Evolutionary conservation across 2,329 filamentous ascomycete species (phyloP).

Genomic region (Penicillium sp.): DNA sequence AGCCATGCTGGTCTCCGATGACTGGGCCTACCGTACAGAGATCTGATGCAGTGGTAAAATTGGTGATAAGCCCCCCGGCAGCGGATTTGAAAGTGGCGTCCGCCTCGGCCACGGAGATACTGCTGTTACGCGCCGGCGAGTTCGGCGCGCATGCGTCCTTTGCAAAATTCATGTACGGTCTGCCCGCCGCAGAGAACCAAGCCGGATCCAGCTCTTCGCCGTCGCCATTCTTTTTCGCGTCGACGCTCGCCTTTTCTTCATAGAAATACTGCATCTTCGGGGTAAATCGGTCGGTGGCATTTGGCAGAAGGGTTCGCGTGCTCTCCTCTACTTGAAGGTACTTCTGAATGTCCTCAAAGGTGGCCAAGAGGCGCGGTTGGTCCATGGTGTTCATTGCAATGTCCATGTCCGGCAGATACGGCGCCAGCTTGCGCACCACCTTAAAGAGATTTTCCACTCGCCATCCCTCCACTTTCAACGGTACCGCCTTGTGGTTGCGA

Average conservation of each 20-base stretch:
- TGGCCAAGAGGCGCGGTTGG: constrained; percentile 57
- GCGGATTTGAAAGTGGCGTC: constrained; percentile 48
- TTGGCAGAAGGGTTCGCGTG: constrained; percentile 40
- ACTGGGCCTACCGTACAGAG: constrained; percentile 62
- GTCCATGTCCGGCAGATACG: constrained; percentile 57
- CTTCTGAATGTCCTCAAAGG: constrained; percentile 51
- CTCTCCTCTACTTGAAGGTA: constrained; percentile 46
- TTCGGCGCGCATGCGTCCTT: constrained; percentile 53
- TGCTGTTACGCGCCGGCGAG: constrained; percentile 50
- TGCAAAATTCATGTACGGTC: constrained; percentile 56
- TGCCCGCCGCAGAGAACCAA: constrained; percentile 44
- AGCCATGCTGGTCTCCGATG: constrained; percentile 57
- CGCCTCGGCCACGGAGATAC: constrained; percentile 39
- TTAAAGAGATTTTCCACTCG: constrained; percentile 37
- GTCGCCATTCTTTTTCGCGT: background rate
- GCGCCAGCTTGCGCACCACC: constrained; percentile 49
- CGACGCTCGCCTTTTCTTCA: constrained; percentile 3
- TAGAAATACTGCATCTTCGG: constrained; percentile 34
- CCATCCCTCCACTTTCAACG: constrained; percentile 35
- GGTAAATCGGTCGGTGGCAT: constrained; percentile 41
- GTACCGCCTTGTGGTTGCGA: constrained; percentile 30
- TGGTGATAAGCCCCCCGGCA: constrained; percentile 55
- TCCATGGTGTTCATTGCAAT: constrained; percentile 62
- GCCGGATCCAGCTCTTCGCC: constrained; percentile 34
- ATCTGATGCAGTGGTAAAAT: constrained; percentile 56